Base-by-base conservation (phyloP, 495 filamentous ascomycete genomes). In the Lepidopterella palustris region DNA sequence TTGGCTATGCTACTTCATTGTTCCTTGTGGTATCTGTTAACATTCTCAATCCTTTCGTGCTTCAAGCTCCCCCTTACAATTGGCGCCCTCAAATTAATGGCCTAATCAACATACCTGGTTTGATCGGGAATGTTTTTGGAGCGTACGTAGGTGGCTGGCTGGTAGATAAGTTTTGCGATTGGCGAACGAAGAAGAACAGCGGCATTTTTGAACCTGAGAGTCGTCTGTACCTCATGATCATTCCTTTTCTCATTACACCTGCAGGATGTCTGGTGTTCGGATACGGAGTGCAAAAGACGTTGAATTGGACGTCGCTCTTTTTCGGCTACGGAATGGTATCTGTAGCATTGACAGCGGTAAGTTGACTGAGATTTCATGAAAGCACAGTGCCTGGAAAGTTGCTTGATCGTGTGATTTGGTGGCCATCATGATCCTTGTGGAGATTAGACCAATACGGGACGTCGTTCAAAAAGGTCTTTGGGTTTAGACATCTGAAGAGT, bases 91-190 rank as follows among this genome's bases (percentile, higher is more conserved):
- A 48, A 23, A 67, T 70, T 42, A 71, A 66, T 42, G 70, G 70
- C 18, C 59, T 73, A 45, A 65, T 73, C 59, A 73, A 73, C 55
- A 71, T 73, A 24, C 67, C 70, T 5, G 70, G 69, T 5, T 40
- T 73, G 3, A 35, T 73, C 21, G 70, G 70, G 10, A 73, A 71
- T 51, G n/a, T 70, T 1, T 57, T 72, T 53, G 70, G 68, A 21
- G 65, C 68, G 10, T 71, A 47, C 27, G 42, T 58, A 5, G 70
- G 70, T 26, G 67, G 68, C 20, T 63, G 57, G 66, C 39, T 65
- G 2, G 63, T 70, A 5, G 70, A 72, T 51, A n/a, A 35, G 13
- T 72, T 67, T 54, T 68, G 55, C 24, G 61, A 64, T 27, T 70
- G 64, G 63, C 57, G 68, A 11, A 66, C 68, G 15, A 65, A 61